A percentile compares a stretch with the other conserved stretches of the same genome.
Conservation (phyloP, 768 basidiomycete genomes). For the Kwoniella sp. region DNA sequence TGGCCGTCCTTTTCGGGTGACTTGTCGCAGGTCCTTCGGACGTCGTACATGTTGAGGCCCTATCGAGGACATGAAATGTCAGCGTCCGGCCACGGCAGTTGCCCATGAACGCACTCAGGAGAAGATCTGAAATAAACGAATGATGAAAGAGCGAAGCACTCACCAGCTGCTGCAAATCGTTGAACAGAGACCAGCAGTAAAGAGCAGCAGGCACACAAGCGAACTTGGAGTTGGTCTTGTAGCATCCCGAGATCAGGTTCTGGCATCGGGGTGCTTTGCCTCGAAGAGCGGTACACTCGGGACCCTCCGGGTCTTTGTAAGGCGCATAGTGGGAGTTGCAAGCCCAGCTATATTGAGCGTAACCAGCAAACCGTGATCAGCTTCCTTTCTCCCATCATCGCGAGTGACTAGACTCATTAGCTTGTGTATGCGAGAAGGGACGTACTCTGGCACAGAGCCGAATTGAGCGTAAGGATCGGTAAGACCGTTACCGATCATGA, state of each 20-base stretch:
- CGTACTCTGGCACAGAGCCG: slow-evolving; percentile 70
- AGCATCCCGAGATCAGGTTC: slow-evolving; percentile 69
- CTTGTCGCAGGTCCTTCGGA: slow-evolving; percentile 66
- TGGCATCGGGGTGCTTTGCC: slow-evolving; percentile 74
- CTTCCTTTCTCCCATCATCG: background rate
- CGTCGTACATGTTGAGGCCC: slow-evolving; percentile 84
- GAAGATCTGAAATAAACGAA: too few relatives aligned
- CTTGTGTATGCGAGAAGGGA: background rate
- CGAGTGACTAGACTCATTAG: background rate
- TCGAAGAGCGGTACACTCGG: slow-evolving; percentile 68
- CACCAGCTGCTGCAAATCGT: slow-evolving; percentile 48
- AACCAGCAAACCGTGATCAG: slow-evolving; percentile 66
- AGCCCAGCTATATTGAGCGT: slow-evolving; percentile 32
- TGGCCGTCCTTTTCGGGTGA: slow-evolving; percentile 64
- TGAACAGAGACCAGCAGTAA: slow-evolving; percentile 66
- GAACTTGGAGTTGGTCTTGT: slow-evolving; percentile 54
- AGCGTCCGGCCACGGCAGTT: background rate
- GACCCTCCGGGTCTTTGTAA: slow-evolving; percentile 64
- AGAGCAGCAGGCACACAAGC: slow-evolving; percentile 68
- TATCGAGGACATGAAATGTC: slow-evolving; percentile 58
- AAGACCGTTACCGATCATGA: slow-evolving; percentile 81
- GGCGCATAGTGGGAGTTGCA: slow-evolving; percentile 58
- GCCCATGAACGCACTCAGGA: background rate
- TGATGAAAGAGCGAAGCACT: slow-evolving; percentile 2
- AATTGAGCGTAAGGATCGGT: slow-evolving; percentile 83